Evolutionary conservation across 2,329 filamentous ascomycete species (phyloP), one percentile per base, ranked within the genome.

Genomic region (Aspergillus ibericus): DNA sequence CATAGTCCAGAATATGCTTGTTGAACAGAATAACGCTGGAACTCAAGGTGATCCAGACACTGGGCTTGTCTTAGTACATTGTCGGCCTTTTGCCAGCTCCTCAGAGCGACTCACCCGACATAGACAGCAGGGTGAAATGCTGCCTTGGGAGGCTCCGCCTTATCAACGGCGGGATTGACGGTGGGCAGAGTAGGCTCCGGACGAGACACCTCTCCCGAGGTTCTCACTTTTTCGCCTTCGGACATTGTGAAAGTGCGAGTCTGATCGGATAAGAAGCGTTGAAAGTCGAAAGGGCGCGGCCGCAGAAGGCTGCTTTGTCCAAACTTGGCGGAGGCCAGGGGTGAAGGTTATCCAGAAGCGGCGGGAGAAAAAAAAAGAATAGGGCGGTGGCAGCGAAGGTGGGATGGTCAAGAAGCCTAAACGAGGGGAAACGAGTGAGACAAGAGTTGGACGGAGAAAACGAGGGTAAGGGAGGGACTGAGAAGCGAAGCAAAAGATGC

Each of bases 11-110:
- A 71, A 99, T 92, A 87, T 91, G 96, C 86, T 99, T 99, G 88
- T 99, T 98, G 88, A 97, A 98, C 62, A 99, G 83, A 75, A 99
- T 99, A 73, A 98, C 92, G 70, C 89, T 91, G 44, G 92, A 96
- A 72, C 91, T 96, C 76, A 97, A 83, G 59, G 88, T 82, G 73
- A 99, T 98, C 95, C 95, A 99, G 68, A 88, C 83, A 70, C 93
- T 96, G 76, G 25, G 9, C 20, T 25, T 12, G 27, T 27, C 44
- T 72, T 56, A 71, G 66, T 58, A n/a, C n/a, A 53, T 34, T 34
- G 16, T 22, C 9, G 18, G 9, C 18, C 36, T 29, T 7, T 5
- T 42, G 35, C 22, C 46, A n/a, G 34, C 20, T 3, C 16, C 16
- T 18, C 38, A 34, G 16, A 27, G 46, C 34, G 9, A 63, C 75